A percentile compares a stretch with the other conserved stretches of the same genome.
Conservation (phyloP, 2,329 filamentous ascomycete species). For the Helicocarpus griseus region DNA sequence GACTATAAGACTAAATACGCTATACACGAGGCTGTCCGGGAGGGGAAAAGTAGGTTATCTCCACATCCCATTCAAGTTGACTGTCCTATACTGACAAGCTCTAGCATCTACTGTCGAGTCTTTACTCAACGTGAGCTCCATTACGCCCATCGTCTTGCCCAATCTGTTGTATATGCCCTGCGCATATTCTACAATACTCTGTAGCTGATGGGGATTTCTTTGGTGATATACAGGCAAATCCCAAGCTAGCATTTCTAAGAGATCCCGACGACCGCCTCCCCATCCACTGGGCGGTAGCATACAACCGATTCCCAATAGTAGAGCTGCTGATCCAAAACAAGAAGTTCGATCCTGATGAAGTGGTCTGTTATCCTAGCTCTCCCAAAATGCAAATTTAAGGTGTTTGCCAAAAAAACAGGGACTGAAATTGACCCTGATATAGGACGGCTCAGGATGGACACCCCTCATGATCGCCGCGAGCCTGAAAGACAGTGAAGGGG, state of each 20-base stretch:
- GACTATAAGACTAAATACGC: slow-evolving; percentile 57
- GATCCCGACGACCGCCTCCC: slow-evolving; percentile 85
- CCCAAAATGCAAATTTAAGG: not conserved
- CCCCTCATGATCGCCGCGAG: slow-evolving; percentile 42
- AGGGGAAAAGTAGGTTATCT: slow-evolving; percentile 61
- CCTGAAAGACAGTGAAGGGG: slow-evolving; percentile 36
- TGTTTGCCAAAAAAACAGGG: not conserved
- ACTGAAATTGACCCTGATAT: not conserved
- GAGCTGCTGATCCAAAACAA: slow-evolving; percentile 59
- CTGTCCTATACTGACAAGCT: slow-evolving; percentile 15
- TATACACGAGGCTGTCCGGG: slow-evolving; percentile 76
- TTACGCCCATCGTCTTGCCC: no score
- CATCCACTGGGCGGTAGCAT: slow-evolving; percentile 88
- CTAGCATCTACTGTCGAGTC: slow-evolving; percentile 64
- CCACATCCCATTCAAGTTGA: not conserved
- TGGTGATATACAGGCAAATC: slow-evolving; percentile 53
- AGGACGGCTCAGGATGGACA: slow-evolving; percentile 43
- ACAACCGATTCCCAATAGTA: slow-evolving; percentile 67
- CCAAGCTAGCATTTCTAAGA: slow-evolving; percentile 60
- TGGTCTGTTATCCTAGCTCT: slow-evolving; percentile 39
- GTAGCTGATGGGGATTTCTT: slow-evolving; percentile 2
- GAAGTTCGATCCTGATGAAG: slow-evolving; percentile 73
- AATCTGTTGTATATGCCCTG: not conserved
- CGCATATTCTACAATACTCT: not conserved
- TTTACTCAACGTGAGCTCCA: slow-evolving; percentile 52